Evolutionary conservation across 441 rosid genomes (phyloP).

Genomic region (Metrosideros polymorpha): DNA sequence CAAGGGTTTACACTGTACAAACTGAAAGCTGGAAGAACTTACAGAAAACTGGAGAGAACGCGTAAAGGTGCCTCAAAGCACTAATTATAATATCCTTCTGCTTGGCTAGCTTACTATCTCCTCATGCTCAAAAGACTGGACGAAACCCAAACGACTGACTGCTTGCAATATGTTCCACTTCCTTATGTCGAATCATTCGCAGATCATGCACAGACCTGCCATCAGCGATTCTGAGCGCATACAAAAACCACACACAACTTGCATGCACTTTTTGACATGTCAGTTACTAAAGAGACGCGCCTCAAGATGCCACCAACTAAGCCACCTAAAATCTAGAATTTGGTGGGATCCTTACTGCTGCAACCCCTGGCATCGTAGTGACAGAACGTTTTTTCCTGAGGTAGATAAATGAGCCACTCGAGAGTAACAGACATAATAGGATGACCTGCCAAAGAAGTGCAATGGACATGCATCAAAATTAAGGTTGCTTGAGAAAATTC

Average conservation of each 20-base stretch:
- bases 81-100: not conserved
- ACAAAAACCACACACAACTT: not conserved
- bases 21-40: not conserved
- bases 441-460: constrained; percentile 32
- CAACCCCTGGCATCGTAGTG: constrained; percentile 44
- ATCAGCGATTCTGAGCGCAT: not conserved
- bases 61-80: not conserved
- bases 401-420: constrained; percentile 56
- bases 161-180: not conserved
- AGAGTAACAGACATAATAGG: constrained; percentile 34
- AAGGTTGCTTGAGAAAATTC: not conserved
- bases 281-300: not conserved
- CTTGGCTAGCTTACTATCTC: not conserved
- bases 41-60: not conserved
- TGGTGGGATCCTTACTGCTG: constrained; percentile 46
- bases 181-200: not conserved
- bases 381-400: constrained; percentile 41
- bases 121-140: not conserved
- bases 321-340: constrained; percentile 49
- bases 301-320: not conserved
- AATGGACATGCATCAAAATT: not conserved
- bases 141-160: not conserved
- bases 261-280: not conserved
- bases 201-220: not conserved
- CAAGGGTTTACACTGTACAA: not conserved